These are phyloP conservation scores for Glycyrrhiza uralensis DNA, from an alignment of 306 rosid genomes.

Conservation along the genomic window DNA sequence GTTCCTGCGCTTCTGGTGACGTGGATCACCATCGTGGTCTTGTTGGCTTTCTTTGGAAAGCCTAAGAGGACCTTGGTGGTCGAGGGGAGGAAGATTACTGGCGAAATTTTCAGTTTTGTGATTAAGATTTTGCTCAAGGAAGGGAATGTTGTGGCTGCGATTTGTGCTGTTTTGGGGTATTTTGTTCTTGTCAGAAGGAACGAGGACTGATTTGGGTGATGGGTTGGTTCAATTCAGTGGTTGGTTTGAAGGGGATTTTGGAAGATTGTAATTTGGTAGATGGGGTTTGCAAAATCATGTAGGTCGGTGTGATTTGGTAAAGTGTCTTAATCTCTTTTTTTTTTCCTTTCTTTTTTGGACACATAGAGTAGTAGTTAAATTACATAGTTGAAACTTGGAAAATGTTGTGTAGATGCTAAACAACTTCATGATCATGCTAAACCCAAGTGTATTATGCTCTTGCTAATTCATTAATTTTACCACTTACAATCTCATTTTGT, in stretches of 20 bases:
- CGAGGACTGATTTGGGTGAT: slow-evolving; percentile 17
- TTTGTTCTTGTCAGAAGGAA: slow-evolving; percentile 65
- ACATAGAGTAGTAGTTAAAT: neutral
- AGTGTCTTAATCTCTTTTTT: slow-evolving; percentile 20
- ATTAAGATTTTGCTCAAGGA: slow-evolving; percentile 75
- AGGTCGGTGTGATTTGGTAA: slow-evolving; percentile 31
- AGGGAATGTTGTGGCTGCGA: slow-evolving; percentile 84
- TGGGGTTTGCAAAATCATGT: slow-evolving; percentile 25
- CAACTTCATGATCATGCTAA: slow-evolving; percentile 9
- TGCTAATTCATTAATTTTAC: slow-evolving; percentile 9
- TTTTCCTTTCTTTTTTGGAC: neutral
- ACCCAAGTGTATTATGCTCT: neutral
- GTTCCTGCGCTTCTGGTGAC: slow-evolving; percentile 79
- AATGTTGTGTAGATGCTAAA: slow-evolving; percentile 18
- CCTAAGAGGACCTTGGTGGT: slow-evolving; percentile 66
- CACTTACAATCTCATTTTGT: slow-evolving; percentile 2
- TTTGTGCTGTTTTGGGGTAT: slow-evolving; percentile 85
- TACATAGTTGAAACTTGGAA: neutral
- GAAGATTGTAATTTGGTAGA: slow-evolving; percentile 1
- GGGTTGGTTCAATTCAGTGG: slow-evolving; percentile 1
- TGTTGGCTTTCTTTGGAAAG: slow-evolving; percentile 86
- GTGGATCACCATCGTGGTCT: slow-evolving; percentile 81
- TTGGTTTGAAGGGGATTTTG: slow-evolving; percentile 3
- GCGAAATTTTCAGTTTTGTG: slow-evolving; percentile 60
- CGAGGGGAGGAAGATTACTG: slow-evolving; percentile 84